These are phyloP conservation scores for Paratrimastix pyriformis DNA, from an alignment of 78 protist genomes.

Conservation along the genomic window DNA sequence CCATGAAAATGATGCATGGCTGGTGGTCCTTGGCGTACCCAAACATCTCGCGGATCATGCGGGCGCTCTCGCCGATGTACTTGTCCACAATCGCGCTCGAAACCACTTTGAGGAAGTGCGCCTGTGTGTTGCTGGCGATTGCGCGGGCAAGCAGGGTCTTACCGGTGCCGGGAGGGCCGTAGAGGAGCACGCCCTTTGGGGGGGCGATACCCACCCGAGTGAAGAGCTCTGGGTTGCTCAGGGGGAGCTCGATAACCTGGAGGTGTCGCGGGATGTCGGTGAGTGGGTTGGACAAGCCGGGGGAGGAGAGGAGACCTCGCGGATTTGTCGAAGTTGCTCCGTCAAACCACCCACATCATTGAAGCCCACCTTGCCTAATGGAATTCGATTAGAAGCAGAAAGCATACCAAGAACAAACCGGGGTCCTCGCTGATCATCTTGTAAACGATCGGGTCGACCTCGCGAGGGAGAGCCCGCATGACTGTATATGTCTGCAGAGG, in stretches of 20 bases:
- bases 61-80: conserved; percentile 98
- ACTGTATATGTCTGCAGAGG: not conserved
- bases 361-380: conserved; percentile 61
- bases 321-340: conserved; percentile 88
- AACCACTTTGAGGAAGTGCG: conserved; percentile 93
- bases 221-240: conserved; percentile 95
- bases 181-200: conserved; percentile 96
- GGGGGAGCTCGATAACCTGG: conserved; percentile 92
- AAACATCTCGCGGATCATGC: conserved; percentile 99
- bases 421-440: conserved; percentile 89
- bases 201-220: conserved; percentile 93
- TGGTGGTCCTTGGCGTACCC: conserved; percentile 89
- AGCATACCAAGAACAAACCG: conserved; percentile 13
- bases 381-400: not conserved
- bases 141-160: conserved; percentile 98
- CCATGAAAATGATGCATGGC: conserved; percentile 99
- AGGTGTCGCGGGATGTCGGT: not conserved
- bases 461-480: conserved; percentile 41
- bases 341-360: conserved; percentile 83
- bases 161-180: conserved; percentile 94
- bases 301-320: conserved; percentile 65
- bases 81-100: conserved; percentile 96
- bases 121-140: conserved; percentile 86
- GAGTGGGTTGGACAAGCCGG: not conserved
- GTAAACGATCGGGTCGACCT: conserved; percentile 97